These are phyloP conservation scores for Phytopythium litorale DNA, from an alignment of 352 stramenopile genomes.

Conservation along the genomic window DNA sequence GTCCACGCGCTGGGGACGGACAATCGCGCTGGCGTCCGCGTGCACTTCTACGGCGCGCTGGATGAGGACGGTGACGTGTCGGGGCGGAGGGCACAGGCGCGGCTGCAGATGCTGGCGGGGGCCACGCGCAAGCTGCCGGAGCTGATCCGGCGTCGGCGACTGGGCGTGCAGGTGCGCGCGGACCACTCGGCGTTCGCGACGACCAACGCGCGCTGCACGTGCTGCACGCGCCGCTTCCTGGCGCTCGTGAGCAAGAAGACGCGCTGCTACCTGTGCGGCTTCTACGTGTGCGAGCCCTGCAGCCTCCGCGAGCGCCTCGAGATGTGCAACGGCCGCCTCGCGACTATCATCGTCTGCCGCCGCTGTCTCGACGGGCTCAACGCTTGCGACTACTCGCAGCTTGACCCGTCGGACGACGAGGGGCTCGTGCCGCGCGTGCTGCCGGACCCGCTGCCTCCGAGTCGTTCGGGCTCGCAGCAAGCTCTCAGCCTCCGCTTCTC, in stretches of 20 bases:
- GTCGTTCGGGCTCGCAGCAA: background rate
- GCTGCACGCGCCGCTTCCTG: conserved; percentile 23
- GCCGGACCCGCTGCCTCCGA: background rate
- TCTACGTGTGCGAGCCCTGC: conserved; percentile 22
- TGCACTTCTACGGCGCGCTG: conserved; percentile 24
- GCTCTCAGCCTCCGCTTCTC: background rate
- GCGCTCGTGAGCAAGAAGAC: conserved; percentile 7
- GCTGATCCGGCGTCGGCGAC: conserved; percentile 23
- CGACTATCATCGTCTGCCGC: conserved; percentile 19
- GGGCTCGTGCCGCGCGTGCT: background rate
- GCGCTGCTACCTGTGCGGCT: conserved; percentile 27
- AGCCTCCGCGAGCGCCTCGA: conserved; percentile 21
- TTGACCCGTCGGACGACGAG: background rate
- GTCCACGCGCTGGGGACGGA: conserved; percentile 14
- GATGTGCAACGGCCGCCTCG: conserved; percentile 22
- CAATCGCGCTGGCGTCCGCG: conserved; percentile 9
- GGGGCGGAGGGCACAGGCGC: background rate
- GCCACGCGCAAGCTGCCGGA: conserved; percentile 17
- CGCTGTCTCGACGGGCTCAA: conserved; percentile 19
- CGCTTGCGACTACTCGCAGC: conserved; percentile 16
- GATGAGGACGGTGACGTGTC: conserved; percentile 3
- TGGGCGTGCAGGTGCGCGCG: conserved; percentile 26
- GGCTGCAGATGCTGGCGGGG: conserved; percentile 19
- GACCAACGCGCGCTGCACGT: conserved; percentile 25
- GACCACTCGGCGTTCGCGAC: conserved; percentile 21